Conservation (phyloP, 352 stramenopile species). For the Discostella stelligera region DNA sequence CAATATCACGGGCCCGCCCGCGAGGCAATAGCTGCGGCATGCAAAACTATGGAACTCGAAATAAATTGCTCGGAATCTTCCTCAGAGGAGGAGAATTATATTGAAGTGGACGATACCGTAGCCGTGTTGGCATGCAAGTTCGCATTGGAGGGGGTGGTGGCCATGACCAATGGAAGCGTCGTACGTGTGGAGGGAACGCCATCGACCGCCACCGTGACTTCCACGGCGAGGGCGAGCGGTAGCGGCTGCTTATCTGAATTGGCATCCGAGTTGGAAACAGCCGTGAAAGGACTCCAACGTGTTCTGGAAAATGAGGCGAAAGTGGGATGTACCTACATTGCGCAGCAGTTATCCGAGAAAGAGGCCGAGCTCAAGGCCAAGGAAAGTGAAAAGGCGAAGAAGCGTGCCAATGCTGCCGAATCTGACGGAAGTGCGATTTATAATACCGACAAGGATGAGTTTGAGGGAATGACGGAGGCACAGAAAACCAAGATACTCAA, state of each 20-base stretch:
- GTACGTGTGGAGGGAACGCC: constrained; percentile 8
- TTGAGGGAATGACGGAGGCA: constrained; percentile 58
- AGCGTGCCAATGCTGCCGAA: constrained; percentile 16
- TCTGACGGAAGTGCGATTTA: not conserved
- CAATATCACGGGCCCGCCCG: constrained; percentile 57
- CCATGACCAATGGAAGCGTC: constrained; percentile 18
- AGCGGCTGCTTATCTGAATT: constrained; percentile 7
- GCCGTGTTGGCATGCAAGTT: constrained; percentile 29
- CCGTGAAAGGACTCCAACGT: constrained; percentile 17
- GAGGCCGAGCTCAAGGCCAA: constrained; percentile 42
- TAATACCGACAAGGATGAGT: constrained; percentile 45
- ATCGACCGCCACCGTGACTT: not conserved
- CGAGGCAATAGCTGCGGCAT: constrained; percentile 31
- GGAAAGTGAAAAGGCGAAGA: constrained; percentile 51
- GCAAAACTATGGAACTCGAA: constrained; percentile 63
- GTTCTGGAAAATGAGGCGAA: constrained; percentile 40
- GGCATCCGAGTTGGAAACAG: constrained; percentile 19
- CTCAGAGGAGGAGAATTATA: not conserved
- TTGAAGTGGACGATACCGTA: constrained; percentile 40
- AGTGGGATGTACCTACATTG: constrained; percentile 29
- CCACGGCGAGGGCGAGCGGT: not conserved
- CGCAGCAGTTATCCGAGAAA: constrained; percentile 40
- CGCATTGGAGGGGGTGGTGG: constrained; percentile 21
- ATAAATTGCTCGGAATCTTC: constrained; percentile 53
- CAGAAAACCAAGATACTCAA: constrained; percentile 72